phyloP scores from a whole-genome alignment of 768 basidiomycete genomes.

The Pulveroboletus sp. region DNA sequence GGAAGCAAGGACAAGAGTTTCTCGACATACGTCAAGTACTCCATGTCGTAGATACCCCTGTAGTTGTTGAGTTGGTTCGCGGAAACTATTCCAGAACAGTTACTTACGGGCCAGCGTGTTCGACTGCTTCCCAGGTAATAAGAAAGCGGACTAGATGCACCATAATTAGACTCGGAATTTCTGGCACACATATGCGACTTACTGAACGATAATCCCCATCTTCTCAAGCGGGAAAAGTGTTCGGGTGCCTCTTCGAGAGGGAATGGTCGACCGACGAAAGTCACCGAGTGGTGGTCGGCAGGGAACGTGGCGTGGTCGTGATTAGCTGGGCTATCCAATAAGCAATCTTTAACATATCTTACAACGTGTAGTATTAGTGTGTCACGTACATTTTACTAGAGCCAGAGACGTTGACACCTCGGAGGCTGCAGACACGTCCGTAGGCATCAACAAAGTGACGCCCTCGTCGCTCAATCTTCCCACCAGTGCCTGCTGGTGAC shows the following conservation, averaged over 20 bases:
- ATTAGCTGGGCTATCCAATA: conserved; percentile 55
- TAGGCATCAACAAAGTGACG: conserved; percentile 80
- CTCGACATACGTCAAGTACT: conserved; percentile 80
- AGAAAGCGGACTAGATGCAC: conserved; percentile 75
- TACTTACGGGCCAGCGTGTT: conserved; percentile 88
- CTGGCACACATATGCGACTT: conserved; percentile 26
- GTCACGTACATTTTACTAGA: conserved; percentile 70
- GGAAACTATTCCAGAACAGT: not conserved
- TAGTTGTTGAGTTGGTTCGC: not conserved
- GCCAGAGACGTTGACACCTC: conserved; percentile 87
- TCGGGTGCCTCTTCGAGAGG: conserved; percentile 85
- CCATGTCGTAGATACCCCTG: conserved; percentile 81
- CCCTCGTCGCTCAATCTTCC: conserved; percentile 57
- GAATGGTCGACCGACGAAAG: conserved; percentile 90
- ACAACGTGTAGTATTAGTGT: not conserved
- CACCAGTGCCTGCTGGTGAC: conserved; percentile 56
- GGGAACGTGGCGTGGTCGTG: conserved; percentile 70
- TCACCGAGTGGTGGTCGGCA: conserved; percentile 58
- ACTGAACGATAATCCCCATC: conserved; percentile 91
- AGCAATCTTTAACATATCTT: conserved; percentile 4
- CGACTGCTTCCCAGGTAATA: conserved; percentile 96
- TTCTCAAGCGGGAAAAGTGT: conserved; percentile 72
- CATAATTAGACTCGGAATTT: not conserved
- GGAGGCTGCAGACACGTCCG: conserved; percentile 75
- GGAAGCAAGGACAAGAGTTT: conserved; percentile 66